phyloP scores from a whole-genome alignment of 2,329 filamentous ascomycete species.

The Tricladium varicosporioides region DNA sequence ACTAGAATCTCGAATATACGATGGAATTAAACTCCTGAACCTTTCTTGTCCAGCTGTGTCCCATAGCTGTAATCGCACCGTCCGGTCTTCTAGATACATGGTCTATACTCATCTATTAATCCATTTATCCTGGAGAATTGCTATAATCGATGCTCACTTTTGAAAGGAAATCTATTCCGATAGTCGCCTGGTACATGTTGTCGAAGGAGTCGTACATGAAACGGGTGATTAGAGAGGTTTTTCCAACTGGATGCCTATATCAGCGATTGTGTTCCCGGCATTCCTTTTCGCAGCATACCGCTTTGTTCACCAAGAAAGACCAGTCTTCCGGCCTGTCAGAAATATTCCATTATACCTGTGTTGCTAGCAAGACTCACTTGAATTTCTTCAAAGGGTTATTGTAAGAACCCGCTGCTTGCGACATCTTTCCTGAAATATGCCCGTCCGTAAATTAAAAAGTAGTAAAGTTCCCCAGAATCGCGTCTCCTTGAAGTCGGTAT shows the following conservation, averaged over 20 bases:
- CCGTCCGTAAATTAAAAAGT: background rate
- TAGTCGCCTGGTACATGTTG: conserved; percentile 99
- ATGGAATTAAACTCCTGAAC: conserved; percentile 95
- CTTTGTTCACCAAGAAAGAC: conserved; percentile 98
- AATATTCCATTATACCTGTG: background rate
- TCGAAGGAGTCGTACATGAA: conserved; percentile 99
- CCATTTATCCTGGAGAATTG: conserved; percentile 1
- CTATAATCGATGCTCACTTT: conserved; percentile 61
- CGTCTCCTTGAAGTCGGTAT: conserved; percentile 12
- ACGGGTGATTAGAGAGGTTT: conserved; percentile 96
- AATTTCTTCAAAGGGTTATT: conserved; percentile 99
- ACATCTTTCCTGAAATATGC: conserved; percentile 58
- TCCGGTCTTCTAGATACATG: conserved; percentile 99
- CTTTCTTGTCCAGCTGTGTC: conserved; percentile 97
- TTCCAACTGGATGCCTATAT: conserved; percentile 69
- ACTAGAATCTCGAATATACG: conserved; percentile 96
- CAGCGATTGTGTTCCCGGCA: conserved; percentile 15
- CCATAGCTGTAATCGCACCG: conserved; percentile 95
- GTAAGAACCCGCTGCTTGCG: conserved; percentile 82
- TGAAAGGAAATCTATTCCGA: conserved; percentile 98
- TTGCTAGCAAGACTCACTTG: conserved; percentile 62
- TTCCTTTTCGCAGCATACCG: conserved; percentile 58
- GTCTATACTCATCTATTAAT: conserved; percentile 55
- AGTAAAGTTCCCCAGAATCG: background rate
- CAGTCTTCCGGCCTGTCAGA: conserved; percentile 56